Evolutionary conservation across 352 stramenopile genomes (phyloP).

Genomic region (Pythium phragmiticola): DNA sequence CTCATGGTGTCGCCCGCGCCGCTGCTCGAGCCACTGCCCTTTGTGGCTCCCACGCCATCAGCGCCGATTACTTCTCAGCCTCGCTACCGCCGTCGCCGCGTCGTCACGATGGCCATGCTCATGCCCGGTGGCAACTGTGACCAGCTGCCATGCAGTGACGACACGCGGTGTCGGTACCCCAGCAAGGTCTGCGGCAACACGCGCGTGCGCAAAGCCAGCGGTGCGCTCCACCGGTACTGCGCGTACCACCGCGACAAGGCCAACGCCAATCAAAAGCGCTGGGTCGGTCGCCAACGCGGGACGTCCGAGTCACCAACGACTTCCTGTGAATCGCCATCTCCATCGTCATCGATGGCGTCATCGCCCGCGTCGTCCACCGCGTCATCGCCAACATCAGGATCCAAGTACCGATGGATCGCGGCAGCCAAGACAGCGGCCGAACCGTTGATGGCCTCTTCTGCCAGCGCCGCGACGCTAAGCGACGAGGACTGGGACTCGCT

Average conservation of each 20-base stretch:
- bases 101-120: neutral
- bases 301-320: neutral
- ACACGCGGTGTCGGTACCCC: constrained; percentile 18
- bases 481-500: constrained; percentile 6
- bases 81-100: neutral
- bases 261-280: constrained; percentile 35
- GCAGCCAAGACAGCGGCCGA: neutral
- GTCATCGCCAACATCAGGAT: neutral
- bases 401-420: constrained; percentile 18
- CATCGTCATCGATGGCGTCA: neutral
- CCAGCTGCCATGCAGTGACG: constrained; percentile 1
- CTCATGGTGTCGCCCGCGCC: neutral
- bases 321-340: neutral
- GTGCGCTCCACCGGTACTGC: constrained; percentile 27
- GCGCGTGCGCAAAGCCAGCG: constrained; percentile 31
- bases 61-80: neutral
- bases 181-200: constrained; percentile 25
- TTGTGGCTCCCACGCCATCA: neutral
- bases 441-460: neutral
- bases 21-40: neutral
- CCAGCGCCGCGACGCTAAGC: neutral
- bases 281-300: constrained; percentile 24
- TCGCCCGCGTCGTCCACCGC: neutral
- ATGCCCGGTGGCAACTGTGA: neutral
- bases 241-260: constrained; percentile 29